Evolutionary conservation across 1,139 yeast genomes (phyloP).

Genomic region (Hyphopichia pseudoburtonii): DNA sequence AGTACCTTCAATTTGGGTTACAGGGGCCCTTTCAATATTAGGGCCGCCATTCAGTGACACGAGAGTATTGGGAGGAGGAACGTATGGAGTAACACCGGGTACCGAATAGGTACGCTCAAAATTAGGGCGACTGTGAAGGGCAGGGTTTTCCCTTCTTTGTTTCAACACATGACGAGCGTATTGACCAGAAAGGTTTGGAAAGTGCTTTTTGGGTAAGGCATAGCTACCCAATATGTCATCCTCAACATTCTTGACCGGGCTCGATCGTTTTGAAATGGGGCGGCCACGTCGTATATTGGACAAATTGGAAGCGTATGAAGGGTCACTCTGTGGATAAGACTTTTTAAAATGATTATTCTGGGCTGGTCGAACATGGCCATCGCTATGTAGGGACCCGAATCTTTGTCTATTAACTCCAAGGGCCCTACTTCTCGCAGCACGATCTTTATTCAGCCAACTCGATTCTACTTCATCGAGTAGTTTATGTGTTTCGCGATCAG

Average conservation of each 20-base stretch:
- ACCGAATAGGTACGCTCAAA: too few species aligned
- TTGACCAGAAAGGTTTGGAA: constrained; percentile 16
- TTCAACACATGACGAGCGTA: constrained; percentile 15
- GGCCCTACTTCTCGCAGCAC: too few species aligned
- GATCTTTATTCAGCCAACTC: too few species aligned
- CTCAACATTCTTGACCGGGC: constrained; percentile 2
- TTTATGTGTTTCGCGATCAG: too few species aligned
- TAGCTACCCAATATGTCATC: constrained; percentile 2
- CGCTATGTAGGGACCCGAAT: background rate
- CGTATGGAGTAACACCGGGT: constrained; percentile 3
- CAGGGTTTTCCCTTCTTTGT: constrained; percentile 7
- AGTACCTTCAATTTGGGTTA: too few species aligned
- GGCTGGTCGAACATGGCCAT: background rate
- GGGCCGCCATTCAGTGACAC: too few species aligned
- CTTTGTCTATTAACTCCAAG: background rate
- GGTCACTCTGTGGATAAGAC: background rate
- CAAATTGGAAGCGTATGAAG: constrained; percentile 5
- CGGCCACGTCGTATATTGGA: constrained; percentile 4
- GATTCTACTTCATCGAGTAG: background rate
- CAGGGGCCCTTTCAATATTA: too few species aligned
- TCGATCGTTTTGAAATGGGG: constrained; percentile 3
- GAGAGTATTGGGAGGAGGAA: too few species aligned
- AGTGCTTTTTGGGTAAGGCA: constrained; percentile 8
- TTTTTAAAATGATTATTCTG: background rate
- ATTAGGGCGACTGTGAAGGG: background rate